A percentile compares a stretch with the other conserved stretches of the same genome.
Evolutionary conservation across 208 protist species (phyloP).

Genomic region (Leishmania lainsoni): DNA sequence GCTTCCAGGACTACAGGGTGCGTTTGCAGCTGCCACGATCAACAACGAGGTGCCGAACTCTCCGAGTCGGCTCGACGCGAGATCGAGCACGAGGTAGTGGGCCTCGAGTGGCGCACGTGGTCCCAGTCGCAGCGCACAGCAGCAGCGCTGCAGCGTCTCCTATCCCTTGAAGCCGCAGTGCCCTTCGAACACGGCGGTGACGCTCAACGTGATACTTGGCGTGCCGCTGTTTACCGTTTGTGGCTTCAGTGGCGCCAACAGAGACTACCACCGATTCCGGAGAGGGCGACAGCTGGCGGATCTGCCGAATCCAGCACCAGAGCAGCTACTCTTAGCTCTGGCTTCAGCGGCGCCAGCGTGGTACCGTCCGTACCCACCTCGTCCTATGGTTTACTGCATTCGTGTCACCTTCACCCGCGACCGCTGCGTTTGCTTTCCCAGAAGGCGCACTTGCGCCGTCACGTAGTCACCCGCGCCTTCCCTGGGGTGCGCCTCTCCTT

Average conservation of each 20-base stretch:
- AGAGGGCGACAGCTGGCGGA: background rate
- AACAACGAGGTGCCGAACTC: background rate
- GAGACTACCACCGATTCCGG: background rate
- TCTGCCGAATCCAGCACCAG: background rate
- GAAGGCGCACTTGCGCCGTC: background rate
- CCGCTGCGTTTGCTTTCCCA: background rate
- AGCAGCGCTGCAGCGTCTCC: conserved; percentile 67
- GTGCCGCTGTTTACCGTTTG: conserved; percentile 30
- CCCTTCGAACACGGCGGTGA: conserved; percentile 44
- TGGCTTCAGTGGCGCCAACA: conserved; percentile 49
- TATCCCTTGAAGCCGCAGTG: conserved; percentile 72
- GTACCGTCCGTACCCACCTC: background rate
- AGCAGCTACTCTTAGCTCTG: background rate
- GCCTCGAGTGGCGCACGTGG: conserved; percentile 78
- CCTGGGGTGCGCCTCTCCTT: conserved; percentile 71
- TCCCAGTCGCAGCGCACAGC: conserved; percentile 64
- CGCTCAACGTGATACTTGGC: conserved; percentile 27
- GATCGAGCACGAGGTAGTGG: conserved; percentile 61
- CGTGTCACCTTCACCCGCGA: background rate
- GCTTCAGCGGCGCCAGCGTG: background rate
- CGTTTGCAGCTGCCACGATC: background rate
- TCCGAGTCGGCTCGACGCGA: conserved; percentile 15
- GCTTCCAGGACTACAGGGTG: background rate
- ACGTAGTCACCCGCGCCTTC: conserved; percentile 15
- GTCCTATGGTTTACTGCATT: background rate